A percentile compares a stretch with the other conserved stretches of the same genome.
These are phyloP conservation scores for Ajuga reptans DNA, from an alignment of 305 asterid species.

Conservation along the genomic window DNA sequence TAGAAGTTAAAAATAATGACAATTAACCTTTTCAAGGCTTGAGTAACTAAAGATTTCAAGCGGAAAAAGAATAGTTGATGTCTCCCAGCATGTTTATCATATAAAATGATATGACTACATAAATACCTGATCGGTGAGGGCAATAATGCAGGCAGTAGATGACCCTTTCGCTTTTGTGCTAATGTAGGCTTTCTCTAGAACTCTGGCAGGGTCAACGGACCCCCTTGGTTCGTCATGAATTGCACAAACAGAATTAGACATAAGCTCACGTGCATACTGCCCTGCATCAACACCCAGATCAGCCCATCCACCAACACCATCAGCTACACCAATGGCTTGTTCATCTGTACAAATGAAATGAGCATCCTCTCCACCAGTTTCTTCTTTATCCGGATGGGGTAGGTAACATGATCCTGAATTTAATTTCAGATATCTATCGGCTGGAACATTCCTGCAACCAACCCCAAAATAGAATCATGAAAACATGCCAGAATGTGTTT, in stretches of 20 bases:
- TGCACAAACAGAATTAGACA: slow-evolving; percentile 78
- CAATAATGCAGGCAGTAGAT: slow-evolving; percentile 91
- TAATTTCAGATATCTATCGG: slow-evolving; percentile 48
- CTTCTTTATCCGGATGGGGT: slow-evolving; percentile 97
- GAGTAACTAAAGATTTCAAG: slow-evolving; percentile 13
- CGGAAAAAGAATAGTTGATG: not conserved
- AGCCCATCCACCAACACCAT: slow-evolving; percentile 99
- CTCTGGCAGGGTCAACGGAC: slow-evolving; percentile 80
- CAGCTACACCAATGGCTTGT: slow-evolving; percentile 92
- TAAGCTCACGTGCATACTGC: slow-evolving; percentile 83
- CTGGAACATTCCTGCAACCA: slow-evolving; percentile 43
- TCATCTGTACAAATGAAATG: slow-evolving; percentile 82
- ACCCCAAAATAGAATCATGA: slow-evolving; percentile 2
- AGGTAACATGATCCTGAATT: slow-evolving; percentile 83
- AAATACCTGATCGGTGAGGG: slow-evolving; percentile 75
- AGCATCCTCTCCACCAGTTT: slow-evolving; percentile 96
- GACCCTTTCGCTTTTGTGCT: slow-evolving; percentile 85
- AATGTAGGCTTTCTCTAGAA: slow-evolving; percentile 75
- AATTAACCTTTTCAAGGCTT: not conserved
- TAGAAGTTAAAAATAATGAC: not conserved
- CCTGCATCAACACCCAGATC: slow-evolving; percentile 89
- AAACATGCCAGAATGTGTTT: not conserved
- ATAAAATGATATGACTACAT: not conserved
- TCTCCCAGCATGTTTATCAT: not conserved
- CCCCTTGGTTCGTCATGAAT: slow-evolving; percentile 80